A percentile compares a stretch with the other conserved stretches of the same genome.
These are phyloP conservation scores for Geoglossum glabrum DNA, from an alignment of 495 filamentous ascomycete species.

Conservation along the genomic window DNA sequence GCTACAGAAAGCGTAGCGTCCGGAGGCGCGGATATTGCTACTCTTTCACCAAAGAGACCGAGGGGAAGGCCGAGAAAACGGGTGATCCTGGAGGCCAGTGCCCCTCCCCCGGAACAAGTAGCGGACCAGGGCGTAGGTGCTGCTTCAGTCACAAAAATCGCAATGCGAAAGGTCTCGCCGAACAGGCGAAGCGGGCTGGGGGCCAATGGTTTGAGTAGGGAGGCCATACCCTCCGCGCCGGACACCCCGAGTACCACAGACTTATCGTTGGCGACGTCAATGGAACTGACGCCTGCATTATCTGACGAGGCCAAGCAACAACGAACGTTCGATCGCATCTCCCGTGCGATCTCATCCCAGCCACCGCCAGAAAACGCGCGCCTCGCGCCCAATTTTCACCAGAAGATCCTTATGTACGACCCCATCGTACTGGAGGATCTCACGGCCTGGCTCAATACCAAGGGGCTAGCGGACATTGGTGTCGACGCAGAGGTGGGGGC, in stretches of 20 bases:
- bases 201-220: neutral
- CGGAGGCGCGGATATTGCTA: neutral
- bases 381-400: conserved; percentile 43
- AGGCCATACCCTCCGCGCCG: neutral
- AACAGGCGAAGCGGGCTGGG: neutral
- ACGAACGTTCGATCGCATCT: neutral
- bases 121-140: neutral
- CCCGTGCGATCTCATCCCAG: neutral
- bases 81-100: neutral
- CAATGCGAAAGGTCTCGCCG: neutral
- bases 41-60: conserved; percentile 14
- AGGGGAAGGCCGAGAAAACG: conserved; percentile 19
- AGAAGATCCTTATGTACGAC: conserved; percentile 89
- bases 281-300: conserved; percentile 20
- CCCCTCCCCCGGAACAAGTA: neutral
- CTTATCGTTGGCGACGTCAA: conserved; percentile 29
- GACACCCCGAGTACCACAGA: conserved; percentile 24
- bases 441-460: conserved; percentile 59
- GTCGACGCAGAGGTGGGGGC: conserved; percentile 43
- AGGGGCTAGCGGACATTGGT: conserved; percentile 37
- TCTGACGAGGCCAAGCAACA: neutral
- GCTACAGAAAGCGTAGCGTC: neutral
- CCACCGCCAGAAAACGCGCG: neutral
- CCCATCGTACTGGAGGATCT: conserved; percentile 81
- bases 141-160: neutral